These are phyloP conservation scores for Daldinia bambusicola DNA, from an alignment of 495 filamentous ascomycete genomes.

Conservation along the genomic window DNA sequence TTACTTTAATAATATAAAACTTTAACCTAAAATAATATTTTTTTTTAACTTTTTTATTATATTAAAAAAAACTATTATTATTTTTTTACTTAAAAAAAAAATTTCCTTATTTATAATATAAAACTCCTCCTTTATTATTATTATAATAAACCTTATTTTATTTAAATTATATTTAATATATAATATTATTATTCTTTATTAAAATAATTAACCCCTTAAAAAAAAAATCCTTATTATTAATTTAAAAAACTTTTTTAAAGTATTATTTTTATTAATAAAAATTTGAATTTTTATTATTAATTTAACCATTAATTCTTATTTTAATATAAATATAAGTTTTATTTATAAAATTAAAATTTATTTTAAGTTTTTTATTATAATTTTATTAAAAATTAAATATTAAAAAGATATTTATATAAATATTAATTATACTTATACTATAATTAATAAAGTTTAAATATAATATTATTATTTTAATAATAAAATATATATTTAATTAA, in stretches of 20 bases:
- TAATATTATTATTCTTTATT: not conserved
- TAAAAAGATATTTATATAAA: not conserved
- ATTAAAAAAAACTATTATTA: too few relatives aligned
- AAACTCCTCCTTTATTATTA: not conserved
- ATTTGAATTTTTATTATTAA: not conserved
- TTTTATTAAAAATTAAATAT: not conserved
- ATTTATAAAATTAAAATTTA: not conserved
- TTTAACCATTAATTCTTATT: too few relatives aligned
- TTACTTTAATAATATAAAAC: too few relatives aligned
- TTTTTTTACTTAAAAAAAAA: too few relatives aligned
- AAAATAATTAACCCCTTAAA: not conserved
- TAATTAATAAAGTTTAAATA: too few relatives aligned
- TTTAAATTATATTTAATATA: not conserved
- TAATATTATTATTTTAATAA: too few relatives aligned
- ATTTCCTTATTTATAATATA: too few relatives aligned
- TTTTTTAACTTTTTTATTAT: too few relatives aligned
- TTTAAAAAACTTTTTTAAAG: not conserved
- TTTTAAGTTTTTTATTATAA: not conserved
- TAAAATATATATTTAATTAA: not conserved
- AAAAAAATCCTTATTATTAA: not conserved
- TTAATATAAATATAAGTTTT: too few relatives aligned
- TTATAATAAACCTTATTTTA: too few relatives aligned
- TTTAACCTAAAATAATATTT: too few relatives aligned
- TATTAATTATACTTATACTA: not conserved
- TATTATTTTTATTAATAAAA: not conserved